A percentile compares a stretch with the other conserved stretches of the same genome.
Evolutionary conservation across 768 basidiomycete species (phyloP).

Genomic region (Agaricus subrufescens): DNA sequence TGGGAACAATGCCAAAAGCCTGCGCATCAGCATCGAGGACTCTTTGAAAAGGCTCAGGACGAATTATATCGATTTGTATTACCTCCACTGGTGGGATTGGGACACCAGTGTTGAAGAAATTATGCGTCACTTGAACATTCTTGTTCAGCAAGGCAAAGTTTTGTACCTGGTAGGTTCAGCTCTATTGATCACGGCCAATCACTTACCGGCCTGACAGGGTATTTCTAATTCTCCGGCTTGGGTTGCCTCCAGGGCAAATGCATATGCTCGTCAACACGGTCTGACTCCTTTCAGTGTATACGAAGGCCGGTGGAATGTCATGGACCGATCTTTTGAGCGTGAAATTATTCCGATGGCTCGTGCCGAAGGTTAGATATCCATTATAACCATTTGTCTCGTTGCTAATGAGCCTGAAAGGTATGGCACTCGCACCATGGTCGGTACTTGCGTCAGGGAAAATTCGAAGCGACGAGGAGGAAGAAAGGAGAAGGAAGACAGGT

Average conservation of each 20-base stretch:
- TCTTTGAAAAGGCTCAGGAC: slow-evolving; percentile 39
- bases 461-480: slow-evolving; percentile 42
- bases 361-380: slow-evolving; percentile 27
- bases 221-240: slow-evolving; percentile 42
- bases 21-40: slow-evolving; percentile 32
- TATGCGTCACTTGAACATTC: slow-evolving; percentile 47
- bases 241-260: slow-evolving; percentile 44
- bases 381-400: too few species aligned
- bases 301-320: slow-evolving; percentile 42
- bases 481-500: slow-evolving; percentile 12
- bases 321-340: slow-evolving; percentile 45
- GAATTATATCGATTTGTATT: slow-evolving; percentile 26
- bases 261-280: slow-evolving; percentile 43
- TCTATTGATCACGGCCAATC: not conserved
- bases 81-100: slow-evolving; percentile 48
- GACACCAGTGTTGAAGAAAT: slow-evolving; percentile 48
- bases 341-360: slow-evolving; percentile 47
- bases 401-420: slow-evolving; percentile 11
- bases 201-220: slow-evolving; percentile 20
- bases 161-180: slow-evolving; percentile 29
- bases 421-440: slow-evolving; percentile 28
- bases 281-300: slow-evolving; percentile 51
- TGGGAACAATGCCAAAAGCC: slow-evolving; percentile 40
- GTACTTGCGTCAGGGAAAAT: slow-evolving; percentile 37
- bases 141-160: slow-evolving; percentile 48